Evolutionary conservation across 1,284 basidiomycete genomes (phyloP), one percentile per base, ranked within the genome.

Genomic region (Anthracocystis setariae): DNA sequence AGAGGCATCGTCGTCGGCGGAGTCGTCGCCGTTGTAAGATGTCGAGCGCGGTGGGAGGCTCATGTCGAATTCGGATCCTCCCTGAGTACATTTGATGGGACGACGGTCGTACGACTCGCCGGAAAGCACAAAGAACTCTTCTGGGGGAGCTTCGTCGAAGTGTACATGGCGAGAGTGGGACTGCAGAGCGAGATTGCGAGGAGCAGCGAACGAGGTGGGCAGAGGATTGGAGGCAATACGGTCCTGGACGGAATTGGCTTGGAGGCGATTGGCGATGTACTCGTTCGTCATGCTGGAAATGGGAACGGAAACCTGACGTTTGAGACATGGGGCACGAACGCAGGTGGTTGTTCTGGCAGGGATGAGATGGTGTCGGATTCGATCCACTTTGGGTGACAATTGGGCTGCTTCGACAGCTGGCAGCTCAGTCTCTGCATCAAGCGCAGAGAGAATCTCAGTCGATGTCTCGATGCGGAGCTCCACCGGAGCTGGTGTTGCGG

Each of bases 61-160:
- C 56, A 78, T 70, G 56, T 78, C 76, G 32, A 71, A 72, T 20
- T 57, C 68, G 38, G 70, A 74, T 8, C 76, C 76, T 17, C 67
- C 71, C 27, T 69, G 72, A 2, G 76, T 78, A 52, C 74, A 76
- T 39, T 78, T 71, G 62, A 78, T 78, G 25, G 74, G 72, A 35
- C 61, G 50, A 23, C 76, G 76, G 48, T 78, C 76, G 53, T 78
- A 78, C 24, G 61, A 60, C 12, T 55, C 57, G 43, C 74, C 59
- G 8, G 66, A 72, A 20, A 72, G 67, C 2, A 73, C 74, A 29
- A 39, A 64, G 39, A 73, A 76, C 37, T 68, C 55, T 37, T 76
- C 68, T 20, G 76, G 76, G 4, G 76, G 76, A 20, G 65, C 52
- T 9, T 66, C 67, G 44, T 66, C 61, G 20, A 78, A 78, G 46